A percentile compares a stretch with the other conserved stretches of the same genome.
Conservation (phyloP, 306 rosid genomes). For the Castanopsis chinensis region DNA sequence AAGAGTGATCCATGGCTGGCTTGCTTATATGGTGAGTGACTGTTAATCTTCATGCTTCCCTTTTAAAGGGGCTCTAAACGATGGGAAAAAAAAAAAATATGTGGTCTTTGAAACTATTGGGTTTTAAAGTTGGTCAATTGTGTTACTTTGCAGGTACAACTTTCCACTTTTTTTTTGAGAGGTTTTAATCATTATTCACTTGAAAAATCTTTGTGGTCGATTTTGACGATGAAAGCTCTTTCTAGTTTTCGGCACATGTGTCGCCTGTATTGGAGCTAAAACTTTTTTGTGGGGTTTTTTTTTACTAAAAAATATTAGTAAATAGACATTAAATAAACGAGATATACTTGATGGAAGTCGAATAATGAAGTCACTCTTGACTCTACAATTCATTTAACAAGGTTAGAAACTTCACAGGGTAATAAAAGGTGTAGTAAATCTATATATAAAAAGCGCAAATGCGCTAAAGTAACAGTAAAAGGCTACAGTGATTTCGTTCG, state of each 20-base stretch:
- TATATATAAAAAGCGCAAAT: too few species aligned
- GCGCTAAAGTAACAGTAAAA: too few species aligned
- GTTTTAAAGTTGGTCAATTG: neutral
- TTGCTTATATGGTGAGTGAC: slow-evolving; percentile 26
- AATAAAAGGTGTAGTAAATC: too few species aligned
- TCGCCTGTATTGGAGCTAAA: neutral
- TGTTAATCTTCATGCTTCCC: slow-evolving; percentile 41
- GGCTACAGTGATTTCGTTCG: too few species aligned
- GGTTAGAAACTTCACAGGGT: too few species aligned
- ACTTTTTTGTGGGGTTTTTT: neutral
- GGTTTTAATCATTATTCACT: neutral
- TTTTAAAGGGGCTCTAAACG: slow-evolving; percentile 20
- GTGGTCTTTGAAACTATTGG: neutral
- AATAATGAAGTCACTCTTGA: too few species aligned
- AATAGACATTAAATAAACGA: too few species aligned
- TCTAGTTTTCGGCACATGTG: neutral
- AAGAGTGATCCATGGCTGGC: slow-evolving; percentile 7
- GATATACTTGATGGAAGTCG: too few species aligned
- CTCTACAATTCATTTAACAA: too few species aligned
- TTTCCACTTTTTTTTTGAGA: slow-evolving; percentile 1
- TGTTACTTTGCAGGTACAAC: slow-evolving; percentile 1
- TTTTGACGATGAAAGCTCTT: neutral
- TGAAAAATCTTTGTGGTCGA: neutral
- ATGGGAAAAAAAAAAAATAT: neutral
- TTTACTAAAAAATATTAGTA: too few species aligned